Base-by-base conservation (phyloP, 2,329 filamentous ascomycete genomes). In the Cladosporium oxysporum region DNA sequence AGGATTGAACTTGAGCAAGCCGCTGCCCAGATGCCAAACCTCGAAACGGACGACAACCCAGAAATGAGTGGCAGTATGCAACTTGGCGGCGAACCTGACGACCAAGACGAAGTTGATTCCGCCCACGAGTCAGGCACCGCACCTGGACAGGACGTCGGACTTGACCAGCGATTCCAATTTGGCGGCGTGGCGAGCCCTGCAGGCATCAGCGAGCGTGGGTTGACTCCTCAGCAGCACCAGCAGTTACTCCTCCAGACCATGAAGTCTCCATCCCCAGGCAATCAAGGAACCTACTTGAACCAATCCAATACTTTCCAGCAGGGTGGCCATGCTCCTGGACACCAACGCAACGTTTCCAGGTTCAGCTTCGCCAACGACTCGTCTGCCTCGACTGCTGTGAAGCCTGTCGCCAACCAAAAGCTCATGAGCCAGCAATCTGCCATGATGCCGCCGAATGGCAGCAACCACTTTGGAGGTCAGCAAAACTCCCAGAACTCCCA, bases 41-140 rank as follows among this genome's bases (percentile, higher is more conserved):
- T 79, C 4, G 83, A 84, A 53, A 83, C 84, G 31, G 93, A 97
- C 69, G 92, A 91, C 66, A 90, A 90, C 65, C 87, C 88, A 1
- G 93, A 95, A 77, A 74, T 74, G 67, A 91, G 91, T 70, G 91
- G 91, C 16, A 98, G 94, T 76, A 83, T 95, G 66, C 93, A 96
- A 66, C 84, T 98, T 21, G 94, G 94, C 66, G 94, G 94, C 52
- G 94, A 98, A 76, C 94, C 94, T 0, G 94, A 98, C 76, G 92
- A 96, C 70, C 84, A 86, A 7, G 75, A 76, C 68, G 77, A 57
- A 85, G 85, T 72, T 49, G 83, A 85, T 52, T 85, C 87, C 66
- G 85, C 67, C 85, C 88, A 59, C 87, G 88, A 66, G 66, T 87
- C 87, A 14, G 88, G 92, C 8, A 92, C 93, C 72, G 89, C 91